Evolutionary conservation across 2,329 filamentous ascomycete genomes (phyloP), one percentile per base, ranked within the genome.

Genomic region (Xylariaceae sp.): DNA sequence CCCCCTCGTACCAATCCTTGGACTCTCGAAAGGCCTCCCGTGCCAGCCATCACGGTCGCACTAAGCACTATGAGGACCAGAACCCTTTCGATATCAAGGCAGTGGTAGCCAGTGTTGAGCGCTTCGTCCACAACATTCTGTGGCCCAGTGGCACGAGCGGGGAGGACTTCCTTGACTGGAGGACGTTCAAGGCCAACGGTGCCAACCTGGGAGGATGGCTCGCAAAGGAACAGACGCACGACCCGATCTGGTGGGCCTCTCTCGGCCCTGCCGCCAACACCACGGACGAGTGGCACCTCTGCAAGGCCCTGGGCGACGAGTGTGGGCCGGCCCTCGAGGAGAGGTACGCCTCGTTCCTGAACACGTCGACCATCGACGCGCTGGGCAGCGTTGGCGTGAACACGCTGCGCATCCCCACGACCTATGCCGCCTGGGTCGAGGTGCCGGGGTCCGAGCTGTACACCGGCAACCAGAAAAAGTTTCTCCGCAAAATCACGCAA

Each of bases 341-440:
- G 2, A 44, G 51, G 6, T 58, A 57, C 32, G 47, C 46, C 9
- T 44, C 52, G 3, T 59, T 46, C 33, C 41, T 58, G 33, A 56
- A 41, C n/a, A 46, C 46, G 1, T 32, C 39, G 1, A 45, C 49
- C 19, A 58, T 61, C 32, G 57, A 60, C 35, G 47, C 49, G 31
- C 40, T 59, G 11, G 59, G 52, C 9, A 42, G 44, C 11, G 42
- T 43, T 3, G 52, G 51, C 8, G 43, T 61, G 19, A 56, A 55
- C 28, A 45, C 51, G 4, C 47, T 60, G 11, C 47, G 57, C 5
- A 60, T 62, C 14, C 56, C 58, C 1, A 57, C 52, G 2, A 54
- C 52, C 5, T 61, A 60, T 29, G 53, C 57, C 1, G 55, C 55
- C 4, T 62, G 56, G 57, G 37, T 59, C 30, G 46, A 53, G 12